A percentile compares a stretch with the other conserved stretches of the same genome.
Evolutionary conservation across 1,284 basidiomycete species (phyloP).

Genomic region (Mycena sp.): DNA sequence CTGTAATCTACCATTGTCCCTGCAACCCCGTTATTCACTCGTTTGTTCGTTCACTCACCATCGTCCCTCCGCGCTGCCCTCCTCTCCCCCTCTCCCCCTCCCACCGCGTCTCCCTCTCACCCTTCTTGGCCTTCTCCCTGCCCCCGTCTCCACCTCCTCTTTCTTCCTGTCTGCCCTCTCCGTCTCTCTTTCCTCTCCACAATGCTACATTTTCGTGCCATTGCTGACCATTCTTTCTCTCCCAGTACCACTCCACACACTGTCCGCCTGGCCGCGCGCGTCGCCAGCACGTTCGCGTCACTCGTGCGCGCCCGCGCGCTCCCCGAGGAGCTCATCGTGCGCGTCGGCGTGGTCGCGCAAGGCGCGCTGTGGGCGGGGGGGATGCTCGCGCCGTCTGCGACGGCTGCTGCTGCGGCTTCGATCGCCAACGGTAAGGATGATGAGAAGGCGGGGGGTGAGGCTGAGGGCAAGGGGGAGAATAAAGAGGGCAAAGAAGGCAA

Average conservation of each 20-base stretch:
- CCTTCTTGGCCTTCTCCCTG: constrained; percentile 55
- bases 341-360: constrained; percentile 21
- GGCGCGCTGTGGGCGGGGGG: constrained; percentile 37
- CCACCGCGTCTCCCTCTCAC: constrained; percentile 28
- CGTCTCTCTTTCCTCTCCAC: background rate
- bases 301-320: constrained; percentile 23
- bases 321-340: constrained; percentile 30
- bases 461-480: background rate
- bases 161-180: constrained; percentile 26
- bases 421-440: too few species aligned
- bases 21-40: too few species aligned
- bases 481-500: background rate
- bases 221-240: constrained; percentile 40
- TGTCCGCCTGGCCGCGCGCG: constrained; percentile 30
- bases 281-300: constrained; percentile 10
- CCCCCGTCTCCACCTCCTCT: constrained; percentile 68
- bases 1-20: too few species aligned
- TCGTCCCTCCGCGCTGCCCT: background rate
- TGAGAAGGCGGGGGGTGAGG: background rate
- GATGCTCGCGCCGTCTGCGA: constrained; percentile 14
- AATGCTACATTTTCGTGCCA: background rate
- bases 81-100: constrained; percentile 30
- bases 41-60: too few species aligned
- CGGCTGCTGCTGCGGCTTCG: background rate
- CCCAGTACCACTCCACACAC: background rate